Conservation (phyloP, 2,329 filamentous ascomycete genomes). For the Aspergillus tamarii region DNA sequence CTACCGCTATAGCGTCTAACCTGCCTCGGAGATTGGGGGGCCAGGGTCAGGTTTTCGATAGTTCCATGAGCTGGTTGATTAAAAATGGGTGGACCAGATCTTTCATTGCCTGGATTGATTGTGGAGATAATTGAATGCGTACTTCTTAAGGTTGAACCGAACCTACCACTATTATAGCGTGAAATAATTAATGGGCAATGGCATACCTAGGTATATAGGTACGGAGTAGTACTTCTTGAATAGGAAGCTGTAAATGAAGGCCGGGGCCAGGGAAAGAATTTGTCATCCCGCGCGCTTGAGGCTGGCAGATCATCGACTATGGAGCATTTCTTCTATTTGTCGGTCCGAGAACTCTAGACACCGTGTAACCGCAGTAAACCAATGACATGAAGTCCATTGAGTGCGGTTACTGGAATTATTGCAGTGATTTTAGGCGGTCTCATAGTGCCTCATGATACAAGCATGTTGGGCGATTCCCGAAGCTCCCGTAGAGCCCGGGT, state of each 20-base stretch:
- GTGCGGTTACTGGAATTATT: not conserved
- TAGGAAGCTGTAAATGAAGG: not conserved
- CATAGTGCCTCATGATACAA: not conserved
- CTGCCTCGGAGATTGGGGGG: not conserved
- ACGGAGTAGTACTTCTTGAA: not conserved
- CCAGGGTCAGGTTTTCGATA: not conserved
- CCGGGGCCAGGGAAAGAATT: not conserved
- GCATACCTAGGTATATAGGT: too few relatives aligned
- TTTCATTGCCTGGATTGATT: not conserved
- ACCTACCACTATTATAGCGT: too few relatives aligned
- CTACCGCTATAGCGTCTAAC: slow-evolving; percentile 1
- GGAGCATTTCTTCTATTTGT: not conserved
- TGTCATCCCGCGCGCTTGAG: not conserved
- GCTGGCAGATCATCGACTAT: not conserved
- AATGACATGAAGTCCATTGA: not conserved
- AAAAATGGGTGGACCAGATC: not conserved
- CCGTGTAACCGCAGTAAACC: too few relatives aligned
- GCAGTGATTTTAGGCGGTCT: not conserved
- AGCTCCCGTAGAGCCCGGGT: too few relatives aligned
- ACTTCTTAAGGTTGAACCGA: too few relatives aligned
- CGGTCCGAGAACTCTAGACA: too few relatives aligned
- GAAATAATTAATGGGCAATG: too few relatives aligned
- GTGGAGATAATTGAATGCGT: too few relatives aligned
- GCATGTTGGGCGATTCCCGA: not conserved
- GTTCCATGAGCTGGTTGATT: not conserved